Evolutionary conservation across 768 basidiomycete genomes (phyloP), one percentile per base, ranked within the genome.

Genomic region (Suillus paluster): DNA sequence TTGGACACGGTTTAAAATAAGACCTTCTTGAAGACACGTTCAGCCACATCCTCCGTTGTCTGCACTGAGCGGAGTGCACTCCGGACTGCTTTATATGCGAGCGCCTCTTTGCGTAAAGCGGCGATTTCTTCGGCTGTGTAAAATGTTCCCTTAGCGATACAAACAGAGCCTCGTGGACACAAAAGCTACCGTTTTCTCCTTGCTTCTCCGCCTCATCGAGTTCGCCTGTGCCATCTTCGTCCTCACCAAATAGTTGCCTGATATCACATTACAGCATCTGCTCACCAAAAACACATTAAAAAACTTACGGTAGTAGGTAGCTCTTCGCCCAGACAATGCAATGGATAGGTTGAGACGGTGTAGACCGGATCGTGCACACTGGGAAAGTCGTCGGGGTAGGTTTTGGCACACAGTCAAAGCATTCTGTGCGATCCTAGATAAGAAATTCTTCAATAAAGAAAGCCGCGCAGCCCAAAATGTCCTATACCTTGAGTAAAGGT

Each of bases 241-340:
- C 95, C 72, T 96, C 94, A 0, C 97, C 97, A 66, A 98, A 98
- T 10, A 99, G 76, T 75, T 98, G 95, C 19, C 95, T 97, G 66
- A 63, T 36, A 39, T 21, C 12, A 36, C 45, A 21, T 21, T 27
- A 42, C 11, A 50, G 49, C n/a, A 3, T 33, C 19, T 67, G 11
- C 42, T 12, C 15, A 33, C 54, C 52, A 30, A 54, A n/a, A 17
- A 30, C 0, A 52, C 19, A 54, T 2, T 6, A 14, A 25, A 8
- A 12, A 33, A 77, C 91, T 71, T 67, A 94, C 96, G 91, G 89
- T 69, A 98, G 85, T 14, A 99, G 87, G 79, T 99, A 99, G 61
- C 88, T 95, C 75, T 99, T 99, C 34, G 94, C 95, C 97, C 97
- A 99, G 3, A 98, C 96, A 54, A 99, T 98, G 70, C 97, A 99